Conservation (phyloP, 1,284 basidiomycete genomes). For the Kalmanozyma brasiliensis region DNA sequence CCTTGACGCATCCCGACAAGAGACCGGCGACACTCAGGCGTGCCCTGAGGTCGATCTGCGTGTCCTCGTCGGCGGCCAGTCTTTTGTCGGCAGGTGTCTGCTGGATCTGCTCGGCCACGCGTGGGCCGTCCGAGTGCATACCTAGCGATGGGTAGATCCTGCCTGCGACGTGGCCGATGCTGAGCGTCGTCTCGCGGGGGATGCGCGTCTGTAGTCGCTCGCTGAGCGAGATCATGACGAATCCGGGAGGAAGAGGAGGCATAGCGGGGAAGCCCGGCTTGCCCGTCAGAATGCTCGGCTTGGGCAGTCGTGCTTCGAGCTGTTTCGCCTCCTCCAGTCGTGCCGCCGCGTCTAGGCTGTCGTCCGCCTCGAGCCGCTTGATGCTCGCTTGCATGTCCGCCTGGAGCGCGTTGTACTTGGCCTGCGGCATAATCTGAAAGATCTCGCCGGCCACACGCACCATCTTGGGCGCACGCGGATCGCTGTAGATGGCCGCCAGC, state of each 20-base stretch:
- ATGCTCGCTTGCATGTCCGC: conserved; percentile 11
- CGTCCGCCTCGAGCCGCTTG: conserved; percentile 18
- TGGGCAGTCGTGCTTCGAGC: conserved; percentile 29
- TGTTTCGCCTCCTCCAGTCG: conserved; percentile 24
- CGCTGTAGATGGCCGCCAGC: conserved; percentile 37
- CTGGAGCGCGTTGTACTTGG: conserved; percentile 31
- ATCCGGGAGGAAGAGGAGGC: conserved; percentile 39
- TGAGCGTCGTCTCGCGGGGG: conserved; percentile 34
- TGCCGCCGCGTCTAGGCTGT: conserved; percentile 13
- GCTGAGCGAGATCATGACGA: conserved; percentile 42
- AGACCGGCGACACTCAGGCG: conserved; percentile 37
- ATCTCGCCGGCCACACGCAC: conserved; percentile 40
- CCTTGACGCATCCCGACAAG: conserved; percentile 44
- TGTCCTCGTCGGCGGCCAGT: conserved; percentile 40
- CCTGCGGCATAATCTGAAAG: conserved; percentile 28
- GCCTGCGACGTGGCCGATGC: conserved; percentile 32
- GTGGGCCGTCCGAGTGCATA: conserved; percentile 42
- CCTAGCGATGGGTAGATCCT: conserved; percentile 44
- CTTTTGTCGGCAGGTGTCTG: conserved; percentile 16
- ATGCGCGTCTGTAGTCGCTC: conserved; percentile 26
- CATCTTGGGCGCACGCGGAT: conserved; percentile 25
- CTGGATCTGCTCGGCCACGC: conserved; percentile 39
- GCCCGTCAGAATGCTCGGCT: conserved; percentile 29
- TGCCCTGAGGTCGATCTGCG: conserved; percentile 37
- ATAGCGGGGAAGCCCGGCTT: conserved; percentile 40